Conservation (phyloP, 1,139 yeast genomes). For the Kluyveromyces marxianus region DNA sequence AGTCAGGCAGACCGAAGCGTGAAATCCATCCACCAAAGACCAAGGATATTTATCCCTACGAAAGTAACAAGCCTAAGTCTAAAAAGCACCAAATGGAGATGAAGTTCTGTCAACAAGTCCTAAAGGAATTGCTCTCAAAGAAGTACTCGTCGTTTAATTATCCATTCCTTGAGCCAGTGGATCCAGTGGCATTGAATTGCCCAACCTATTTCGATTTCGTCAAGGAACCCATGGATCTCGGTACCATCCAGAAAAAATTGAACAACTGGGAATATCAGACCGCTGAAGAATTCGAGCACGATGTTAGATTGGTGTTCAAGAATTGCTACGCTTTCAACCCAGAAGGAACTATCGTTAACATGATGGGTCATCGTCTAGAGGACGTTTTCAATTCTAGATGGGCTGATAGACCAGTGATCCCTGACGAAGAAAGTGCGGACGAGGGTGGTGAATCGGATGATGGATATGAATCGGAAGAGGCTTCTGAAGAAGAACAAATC, state of each 20-base stretch:
- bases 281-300: slow-evolving; percentile 80
- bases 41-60: slow-evolving; percentile 80
- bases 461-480: slow-evolving; percentile 41
- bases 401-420: slow-evolving; percentile 70
- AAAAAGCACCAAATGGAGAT: slow-evolving; percentile 89
- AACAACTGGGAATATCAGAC: slow-evolving; percentile 82
- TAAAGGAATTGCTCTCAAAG: slow-evolving; percentile 76
- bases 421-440: slow-evolving; percentile 27
- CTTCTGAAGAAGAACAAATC: slow-evolving; percentile 56
- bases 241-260: slow-evolving; percentile 74
- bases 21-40: slow-evolving; percentile 96
- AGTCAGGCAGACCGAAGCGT: slow-evolving; percentile 74
- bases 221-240: slow-evolving; percentile 91
- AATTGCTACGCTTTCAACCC: slow-evolving; percentile 93
- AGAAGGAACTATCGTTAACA: slow-evolving; percentile 88
- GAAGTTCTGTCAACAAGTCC: slow-evolving; percentile 73
- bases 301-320: slow-evolving; percentile 71
- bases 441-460: slow-evolving; percentile 31
- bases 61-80: slow-evolving; percentile 67
- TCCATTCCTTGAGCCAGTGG: slow-evolving; percentile 92
- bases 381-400: slow-evolving; percentile 80
- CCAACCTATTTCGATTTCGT: slow-evolving; percentile 83
- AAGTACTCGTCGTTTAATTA: slow-evolving; percentile 79
- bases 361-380: slow-evolving; percentile 91
- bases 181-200: slow-evolving; percentile 86